Evolutionary conservation across 129 eudicot genomes (phyloP).

Genomic region (Lactuca saligna): DNA sequence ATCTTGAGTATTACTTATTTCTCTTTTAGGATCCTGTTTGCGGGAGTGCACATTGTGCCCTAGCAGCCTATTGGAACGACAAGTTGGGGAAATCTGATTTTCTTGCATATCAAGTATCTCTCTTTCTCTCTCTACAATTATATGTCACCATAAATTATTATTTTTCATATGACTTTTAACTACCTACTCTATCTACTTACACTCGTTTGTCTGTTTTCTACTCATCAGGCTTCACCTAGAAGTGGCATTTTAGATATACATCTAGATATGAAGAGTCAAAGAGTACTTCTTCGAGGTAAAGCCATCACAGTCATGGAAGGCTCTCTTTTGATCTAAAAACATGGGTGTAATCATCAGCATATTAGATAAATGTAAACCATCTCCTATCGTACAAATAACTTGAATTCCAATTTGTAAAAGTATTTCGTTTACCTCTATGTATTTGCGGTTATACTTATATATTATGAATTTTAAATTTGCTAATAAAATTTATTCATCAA

Average conservation of each 20-base stretch:
- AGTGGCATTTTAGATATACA: slow-evolving; percentile 65
- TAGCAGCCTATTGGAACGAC: slow-evolving; percentile 71
- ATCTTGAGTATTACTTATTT: slow-evolving; percentile 1
- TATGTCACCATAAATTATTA: background rate
- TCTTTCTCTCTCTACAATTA: slow-evolving; percentile 4
- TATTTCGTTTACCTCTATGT: background rate
- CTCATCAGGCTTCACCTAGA: slow-evolving; percentile 81
- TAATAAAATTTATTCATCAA: background rate
- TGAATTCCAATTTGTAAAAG: background rate
- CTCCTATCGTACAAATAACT: background rate
- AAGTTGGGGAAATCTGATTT: slow-evolving; percentile 71
- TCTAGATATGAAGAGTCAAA: slow-evolving; percentile 61
- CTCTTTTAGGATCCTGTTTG: slow-evolving; percentile 72
- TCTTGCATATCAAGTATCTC: slow-evolving; percentile 63
- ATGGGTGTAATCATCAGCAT: background rate
- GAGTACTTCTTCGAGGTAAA: slow-evolving; percentile 66
- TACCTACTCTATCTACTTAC: background rate
- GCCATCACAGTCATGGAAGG: slow-evolving; percentile 79
- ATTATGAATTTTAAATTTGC: background rate
- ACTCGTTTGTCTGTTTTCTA: background rate
- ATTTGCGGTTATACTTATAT: background rate
- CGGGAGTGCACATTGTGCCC: slow-evolving; percentile 89
- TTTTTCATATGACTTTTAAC: background rate
- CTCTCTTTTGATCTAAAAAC: slow-evolving; percentile 48
- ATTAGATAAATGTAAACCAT: background rate